Base-by-base conservation (phyloP, 2,329 filamentous ascomycete species). In the Thelonectria rubi region DNA sequence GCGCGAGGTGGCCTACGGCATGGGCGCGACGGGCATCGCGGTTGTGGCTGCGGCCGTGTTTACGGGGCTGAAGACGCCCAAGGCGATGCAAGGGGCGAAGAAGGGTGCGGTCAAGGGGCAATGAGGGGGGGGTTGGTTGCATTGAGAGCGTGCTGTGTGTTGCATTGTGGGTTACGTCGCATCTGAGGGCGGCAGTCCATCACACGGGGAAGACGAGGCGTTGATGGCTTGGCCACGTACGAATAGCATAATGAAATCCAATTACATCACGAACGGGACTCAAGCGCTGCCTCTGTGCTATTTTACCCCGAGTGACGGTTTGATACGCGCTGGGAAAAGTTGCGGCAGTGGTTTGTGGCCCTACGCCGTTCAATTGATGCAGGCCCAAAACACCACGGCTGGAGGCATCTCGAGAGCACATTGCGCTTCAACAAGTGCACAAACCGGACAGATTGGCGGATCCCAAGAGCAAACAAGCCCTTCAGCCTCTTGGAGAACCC, bases 21-120 rank as follows among this genome's bases (percentile, higher is more conserved):
- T 93, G 70, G 95, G 95, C 4, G 91, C 92, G 0, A 82, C 86
- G 12, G 93, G 93, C 5, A 97, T 98, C 81, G 77, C 91, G 5
- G 86, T 82, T 1, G 94, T 98, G 11, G 84, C 86, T 46, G 83
- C 82, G 11, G 78, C 93, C 21, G 92, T 91, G 0, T 91, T 97
- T 74, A 83, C 86, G 18, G 86, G 85, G 0, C 77, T 97, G 65
- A 92, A 89, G 78, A 83, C 88, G 18, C 91, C 91, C 5, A 75
- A 66, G 58, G 69, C 69, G 6, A 63, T 63, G 52, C 52, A 62
- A 51, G 62, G 56, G 8, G 51, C 20, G 2, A 66, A 63, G 64
- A 69, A 70, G 65, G 32, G 20, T 12, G 58, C 49, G 24, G 59
- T 52, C 9, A 66, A 69, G 62, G 50, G 50, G n/a, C 63, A 65